Evolutionary conservation across 176 grass and related monocot species (phyloP), one percentile per base, ranked within the genome.

Genomic region (Aechmea fasciata): DNA sequence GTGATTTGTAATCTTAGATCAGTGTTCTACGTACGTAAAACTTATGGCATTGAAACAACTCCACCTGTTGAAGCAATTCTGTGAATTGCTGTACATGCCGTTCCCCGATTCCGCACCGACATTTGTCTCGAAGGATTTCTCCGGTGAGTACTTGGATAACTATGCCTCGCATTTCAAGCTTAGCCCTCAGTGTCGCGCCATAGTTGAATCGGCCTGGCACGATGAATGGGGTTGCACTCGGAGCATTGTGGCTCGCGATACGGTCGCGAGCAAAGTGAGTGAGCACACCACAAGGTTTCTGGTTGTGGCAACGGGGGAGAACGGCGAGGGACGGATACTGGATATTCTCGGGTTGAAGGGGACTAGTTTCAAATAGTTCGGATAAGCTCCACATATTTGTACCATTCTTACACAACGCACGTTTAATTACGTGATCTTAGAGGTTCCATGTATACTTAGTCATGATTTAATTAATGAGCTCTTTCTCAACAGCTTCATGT

Each of bases 251-350:
- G 74, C 83, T 7, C 59, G 47, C 13, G 63, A 86, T 54, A 57
- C 22, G 15, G 22, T 13, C 2, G 74, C 20, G 41, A 81, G 52
- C 22, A 47, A 52, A 12, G 41, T 4, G n/a, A 33, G 11, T 2
- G 18, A 74, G 52, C 89, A 84, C 65, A 13, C 19, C 13, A 13
- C 78, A 11, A 86, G 41, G 15, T 96, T 89, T 67, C 28, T 91
- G 51, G 76, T 91, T 33, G 83, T 83, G 50, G 92, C 92, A 10
- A 85, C 85, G 1, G 83, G 83, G 2, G 88, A 96, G 68, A 91
- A 96, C 11, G 61, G 75, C 51, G 57, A 54, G 12, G 75, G 63
- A 0, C 10, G 59, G 47, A 62, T 89, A 9, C 88, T 83, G 8
- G 8, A 64, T 2, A 70, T 89, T 3, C 17, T 49, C 19, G 85